These are phyloP conservation scores for Arachis monticola DNA, from an alignment of 331 rosid species.

Conservation along the genomic window DNA sequence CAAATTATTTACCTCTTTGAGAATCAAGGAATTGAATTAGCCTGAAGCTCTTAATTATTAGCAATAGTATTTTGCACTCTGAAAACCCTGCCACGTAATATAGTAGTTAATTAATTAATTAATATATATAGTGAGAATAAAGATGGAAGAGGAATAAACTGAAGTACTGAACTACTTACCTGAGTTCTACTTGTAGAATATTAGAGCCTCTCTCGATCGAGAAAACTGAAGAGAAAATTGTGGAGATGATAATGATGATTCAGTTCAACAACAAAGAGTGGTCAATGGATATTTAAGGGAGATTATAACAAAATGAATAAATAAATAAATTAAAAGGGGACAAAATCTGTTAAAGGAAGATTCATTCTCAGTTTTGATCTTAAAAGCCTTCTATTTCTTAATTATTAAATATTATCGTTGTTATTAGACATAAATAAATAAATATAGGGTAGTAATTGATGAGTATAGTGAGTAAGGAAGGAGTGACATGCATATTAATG, in stretches of 20 bases:
- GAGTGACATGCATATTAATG: no score
- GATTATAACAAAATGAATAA: background rate
- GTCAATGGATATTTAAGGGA: background rate
- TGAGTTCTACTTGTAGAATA: background rate
- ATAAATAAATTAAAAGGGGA: background rate
- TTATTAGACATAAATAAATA: no score
- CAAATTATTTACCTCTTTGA: background rate
- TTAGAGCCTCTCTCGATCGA: background rate
- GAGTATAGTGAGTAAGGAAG: no score
- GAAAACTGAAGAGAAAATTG: background rate
- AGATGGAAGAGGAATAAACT: background rate
- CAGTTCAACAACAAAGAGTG: no score
- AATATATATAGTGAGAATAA: background rate
- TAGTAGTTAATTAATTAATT: background rate
- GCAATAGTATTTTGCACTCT: background rate
- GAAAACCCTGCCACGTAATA: background rate
- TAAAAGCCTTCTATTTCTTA: background rate
- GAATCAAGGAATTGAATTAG: background rate
- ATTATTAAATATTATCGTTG: no score
- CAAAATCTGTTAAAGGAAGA: slow-evolving; percentile 20
- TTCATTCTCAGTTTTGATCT: slow-evolving; percentile 1
- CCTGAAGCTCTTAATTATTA: background rate
- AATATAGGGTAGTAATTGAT: no score
- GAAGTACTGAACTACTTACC: slow-evolving; percentile 12
- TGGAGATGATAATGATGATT: background rate